Conservation (phyloP, 495 filamentous ascomycete species). For the Aspergillus panamensis region DNA sequence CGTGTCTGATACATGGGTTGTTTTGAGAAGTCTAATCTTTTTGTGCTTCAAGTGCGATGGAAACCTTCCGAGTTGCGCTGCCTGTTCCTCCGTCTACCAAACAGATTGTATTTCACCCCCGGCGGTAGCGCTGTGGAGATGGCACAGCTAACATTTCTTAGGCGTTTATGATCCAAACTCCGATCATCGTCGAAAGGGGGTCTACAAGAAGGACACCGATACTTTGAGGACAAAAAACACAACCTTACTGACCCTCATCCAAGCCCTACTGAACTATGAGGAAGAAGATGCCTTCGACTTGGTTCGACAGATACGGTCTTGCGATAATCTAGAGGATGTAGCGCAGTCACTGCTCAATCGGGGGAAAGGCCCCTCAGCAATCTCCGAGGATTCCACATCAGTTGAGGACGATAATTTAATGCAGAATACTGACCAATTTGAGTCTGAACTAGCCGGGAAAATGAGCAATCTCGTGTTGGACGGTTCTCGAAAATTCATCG, state of each 20-base stretch:
- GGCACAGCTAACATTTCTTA: slow-evolving; percentile 21
- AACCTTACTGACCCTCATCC: slow-evolving; percentile 85
- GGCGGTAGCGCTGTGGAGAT: not conserved
- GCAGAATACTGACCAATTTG: slow-evolving; percentile 57
- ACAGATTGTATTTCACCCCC: slow-evolving; percentile 51
- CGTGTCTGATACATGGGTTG: not conserved
- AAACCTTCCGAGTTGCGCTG: slow-evolving; percentile 85
- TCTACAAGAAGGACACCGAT: slow-evolving; percentile 93
- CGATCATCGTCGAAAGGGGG: slow-evolving; percentile 92
- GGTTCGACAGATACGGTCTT: slow-evolving; percentile 82
- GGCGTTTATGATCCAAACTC: slow-evolving; percentile 92
- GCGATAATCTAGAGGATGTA: slow-evolving; percentile 86
- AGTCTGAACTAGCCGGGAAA: slow-evolving; percentile 83
- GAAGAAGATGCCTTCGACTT: slow-evolving; percentile 78
- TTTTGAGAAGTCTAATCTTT: slow-evolving; percentile 16
- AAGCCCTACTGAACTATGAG: slow-evolving; percentile 84
- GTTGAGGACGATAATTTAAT: slow-evolving; percentile 27
- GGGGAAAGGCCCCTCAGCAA: slow-evolving; percentile 39
- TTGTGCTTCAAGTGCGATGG: slow-evolving; percentile 71
- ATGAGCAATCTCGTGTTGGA: slow-evolving; percentile 92
- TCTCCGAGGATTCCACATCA: slow-evolving; percentile 13
- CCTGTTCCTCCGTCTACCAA: slow-evolving; percentile 91
- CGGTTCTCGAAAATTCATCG: slow-evolving; percentile 87
- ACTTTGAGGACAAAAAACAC: slow-evolving; percentile 81
- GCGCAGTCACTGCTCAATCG: slow-evolving; percentile 72